Base-by-base conservation (phyloP, 2,329 filamentous ascomycete species). In the Cephalotrichum gorgonifer region DNA sequence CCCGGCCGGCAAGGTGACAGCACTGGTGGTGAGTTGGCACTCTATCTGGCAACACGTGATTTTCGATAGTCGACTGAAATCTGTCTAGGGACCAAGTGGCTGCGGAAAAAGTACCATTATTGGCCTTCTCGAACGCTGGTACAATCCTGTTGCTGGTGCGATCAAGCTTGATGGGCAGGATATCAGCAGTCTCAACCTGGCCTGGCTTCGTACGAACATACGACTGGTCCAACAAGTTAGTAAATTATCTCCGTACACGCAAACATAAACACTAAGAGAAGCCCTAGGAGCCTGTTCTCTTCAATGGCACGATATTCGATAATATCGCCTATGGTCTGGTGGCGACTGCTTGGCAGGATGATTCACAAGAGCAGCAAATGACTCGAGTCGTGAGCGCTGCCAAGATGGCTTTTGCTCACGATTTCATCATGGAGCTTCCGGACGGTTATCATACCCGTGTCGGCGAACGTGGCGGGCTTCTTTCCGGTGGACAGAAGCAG, bases 401-500 rank as follows among this genome's bases (percentile, higher is more conserved):
- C 49, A 61, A 66, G 49, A 65, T 74, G 35, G 72, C 74, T 1
- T 76, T 69, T 59, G 74, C 75, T 1, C 68, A 76, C 51, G 73
- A 74, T 6, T 79, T 79, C 46, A 73, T 79, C 49, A 54, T 65
- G 6, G 62, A 67, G 3, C 60, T 80, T 1, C 74, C 75, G 3
- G 20, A 66, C 61, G 76, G 75, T 5, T 85, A 85, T 54, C 68
- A 77, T 2, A 83, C 81, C 0, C 64, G 69, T 20, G 79, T 86
- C 5, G 82, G 82, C 2, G 80, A 85, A 55, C 72, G 74, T 12
- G 83, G 82, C 0, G 76, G 79, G 9, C 80, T 79, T 43, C 65
- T 86, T 0, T 83, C 78, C 4, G 82, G 83, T 9, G 82, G 82
- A 1, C 81, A 86, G 56, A 74, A 81, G 48, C 83, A 86, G 57